Base-by-base conservation (phyloP, 352 stramenopile genomes). In the Phytophthora citricola region DNA sequence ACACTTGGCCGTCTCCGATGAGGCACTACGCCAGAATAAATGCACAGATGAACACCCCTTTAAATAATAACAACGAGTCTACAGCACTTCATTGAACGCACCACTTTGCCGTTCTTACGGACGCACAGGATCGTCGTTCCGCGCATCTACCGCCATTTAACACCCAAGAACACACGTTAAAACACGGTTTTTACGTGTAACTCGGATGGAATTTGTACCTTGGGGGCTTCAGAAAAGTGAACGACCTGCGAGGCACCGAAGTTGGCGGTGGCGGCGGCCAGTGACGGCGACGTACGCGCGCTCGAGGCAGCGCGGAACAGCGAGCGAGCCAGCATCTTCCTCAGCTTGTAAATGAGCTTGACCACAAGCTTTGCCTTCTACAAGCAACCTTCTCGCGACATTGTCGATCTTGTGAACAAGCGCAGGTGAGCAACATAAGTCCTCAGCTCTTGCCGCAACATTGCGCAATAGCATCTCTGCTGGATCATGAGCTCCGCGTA, bases 1-100 rank as follows among this genome's bases (percentile, higher is more conserved):
- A 98, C 34, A 99, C 97, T 83, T 99, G 98, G 20, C 98, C 98
- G 72, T 99, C 98, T 46, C 97, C 97, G 71, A 99, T 99, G 78
- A 99, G 89, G 44, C 87, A 94, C 81, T 94, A 20, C 17, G 17
- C 17, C 17, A 20, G 17, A 20, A 20, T 20, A 20, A 20, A 20
- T 20, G 17, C 17, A 20, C 17, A 20, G 17, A 20, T 50, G 27
- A 58, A 27, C 17, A 22, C 10, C 5, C 11, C n/a, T 2, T 22
- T 48, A 2, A 20, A 24, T 41, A 48, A 12, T 31, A 41, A 15
- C 24, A 38, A 12, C 22, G 32, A 11, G 6, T 7, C 0, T 29
- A 12, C 12, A 14, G 0, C 3, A 36, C 3, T 14, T 0, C 47
- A 17, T 38, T 3, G 5, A 49, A 79, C 84, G 50, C 60, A 98